Conservation (phyloP, 164 flowering plant species). For the Chimonanthus salicifolius region DNA sequence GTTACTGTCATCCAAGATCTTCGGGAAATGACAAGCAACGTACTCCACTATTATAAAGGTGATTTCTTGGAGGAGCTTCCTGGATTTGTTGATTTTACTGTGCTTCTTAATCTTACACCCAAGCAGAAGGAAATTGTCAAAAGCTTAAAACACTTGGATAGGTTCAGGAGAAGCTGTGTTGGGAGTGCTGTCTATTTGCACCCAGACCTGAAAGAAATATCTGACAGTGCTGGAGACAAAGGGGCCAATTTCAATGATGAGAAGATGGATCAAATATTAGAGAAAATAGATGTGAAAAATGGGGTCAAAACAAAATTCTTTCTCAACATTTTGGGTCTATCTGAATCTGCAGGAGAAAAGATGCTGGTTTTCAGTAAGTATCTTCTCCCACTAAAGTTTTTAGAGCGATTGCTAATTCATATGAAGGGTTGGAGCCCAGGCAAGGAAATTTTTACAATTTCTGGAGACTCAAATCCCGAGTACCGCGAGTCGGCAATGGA, state of each 20-base stretch:
- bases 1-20: conserved; percentile 64
- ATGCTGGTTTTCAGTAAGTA: conserved; percentile 77
- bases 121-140: conserved; percentile 41
- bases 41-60: conserved; percentile 83
- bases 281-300: conserved; percentile 44
- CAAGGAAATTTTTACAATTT: conserved; percentile 56
- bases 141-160: conserved; percentile 31
- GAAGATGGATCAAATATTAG: conserved; percentile 34
- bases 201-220: conserved; percentile 42
- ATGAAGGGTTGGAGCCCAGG: conserved; percentile 58
- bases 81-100: conserved; percentile 72
- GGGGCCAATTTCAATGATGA: conserved; percentile 13
- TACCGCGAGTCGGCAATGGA: conserved; percentile 62
- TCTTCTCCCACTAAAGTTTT: conserved; percentile 63
- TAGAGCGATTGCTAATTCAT: conserved; percentile 51
- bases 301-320: conserved; percentile 85
- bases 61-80: conserved; percentile 87
- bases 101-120: conserved; percentile 41
- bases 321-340: conserved; percentile 49
- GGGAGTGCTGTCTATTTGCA: conserved; percentile 73
- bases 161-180: conserved; percentile 48
- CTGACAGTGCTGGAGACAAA: conserved; percentile 32
- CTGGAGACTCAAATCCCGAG: conserved; percentile 65
- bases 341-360: conserved; percentile 68
- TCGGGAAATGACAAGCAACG: conserved; percentile 69